A percentile compares a stretch with the other conserved stretches of the same genome.
phyloP scores from a whole-genome alignment of 768 basidiomycete genomes.

The Chalciporus sphaerocephalus region DNA sequence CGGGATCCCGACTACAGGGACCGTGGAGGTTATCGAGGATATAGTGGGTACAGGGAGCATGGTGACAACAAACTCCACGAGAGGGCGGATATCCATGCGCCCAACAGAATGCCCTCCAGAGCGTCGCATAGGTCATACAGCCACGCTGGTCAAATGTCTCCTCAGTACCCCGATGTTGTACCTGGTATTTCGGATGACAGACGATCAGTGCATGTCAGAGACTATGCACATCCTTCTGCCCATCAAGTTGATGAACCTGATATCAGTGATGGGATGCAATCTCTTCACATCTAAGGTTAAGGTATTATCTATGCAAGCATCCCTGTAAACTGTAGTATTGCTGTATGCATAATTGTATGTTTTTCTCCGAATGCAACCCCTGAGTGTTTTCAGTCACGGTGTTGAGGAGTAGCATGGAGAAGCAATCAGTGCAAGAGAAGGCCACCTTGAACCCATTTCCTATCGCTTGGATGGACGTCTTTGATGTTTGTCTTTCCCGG shows the following conservation, averaged over 20 bases:
- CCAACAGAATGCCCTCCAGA: conserved; percentile 23
- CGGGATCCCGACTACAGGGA: conserved; percentile 3
- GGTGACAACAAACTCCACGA: conserved; percentile 11
- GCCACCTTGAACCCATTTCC: neutral
- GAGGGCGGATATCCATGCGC: conserved; percentile 13
- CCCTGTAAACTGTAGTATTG: conserved; percentile 2
- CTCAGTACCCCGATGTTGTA: conserved; percentile 9
- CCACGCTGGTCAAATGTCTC: conserved; percentile 17
- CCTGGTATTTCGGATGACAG: conserved; percentile 27
- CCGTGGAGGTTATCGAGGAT: conserved; percentile 1
- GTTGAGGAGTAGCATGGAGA: neutral
- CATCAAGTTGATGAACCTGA: conserved; percentile 22
- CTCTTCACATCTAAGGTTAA: conserved; percentile 20
- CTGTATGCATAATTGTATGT: neutral
- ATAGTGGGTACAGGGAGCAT: conserved; percentile 16
- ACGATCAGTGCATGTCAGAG: conserved; percentile 15
- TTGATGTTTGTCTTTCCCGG: conserved; percentile 1
- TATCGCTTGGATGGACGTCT: conserved; percentile 7
- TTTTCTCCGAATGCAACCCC: neutral
- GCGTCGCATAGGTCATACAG: conserved; percentile 26
- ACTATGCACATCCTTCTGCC: conserved; percentile 15
- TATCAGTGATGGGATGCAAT: conserved; percentile 19
- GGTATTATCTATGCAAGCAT: conserved; percentile 6
- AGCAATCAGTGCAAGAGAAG: neutral
- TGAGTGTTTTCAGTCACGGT: no score